Conservation (phyloP, 257 asterid species). For the Fraxinus anomala region DNA sequence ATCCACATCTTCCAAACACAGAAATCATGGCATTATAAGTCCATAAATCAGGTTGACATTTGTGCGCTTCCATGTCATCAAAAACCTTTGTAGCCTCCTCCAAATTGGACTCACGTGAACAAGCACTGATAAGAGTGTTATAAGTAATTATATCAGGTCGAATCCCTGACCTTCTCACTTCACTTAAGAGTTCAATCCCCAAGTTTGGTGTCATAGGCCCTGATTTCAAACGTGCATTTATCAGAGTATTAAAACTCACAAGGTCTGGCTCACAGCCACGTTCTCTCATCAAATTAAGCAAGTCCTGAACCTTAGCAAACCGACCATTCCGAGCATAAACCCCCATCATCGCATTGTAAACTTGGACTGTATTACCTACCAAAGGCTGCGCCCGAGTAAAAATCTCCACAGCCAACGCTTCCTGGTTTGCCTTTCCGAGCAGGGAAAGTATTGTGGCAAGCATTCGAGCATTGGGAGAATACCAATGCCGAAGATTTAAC, state of each 20-base stretch:
- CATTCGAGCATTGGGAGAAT: conserved; percentile 85
- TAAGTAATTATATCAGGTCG: conserved; percentile 89
- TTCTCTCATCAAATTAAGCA: conserved; percentile 79
- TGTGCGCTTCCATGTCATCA: conserved; percentile 65
- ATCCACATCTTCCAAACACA: conserved; percentile 84
- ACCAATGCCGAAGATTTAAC: conserved; percentile 86
- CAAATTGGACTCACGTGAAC: conserved; percentile 81
- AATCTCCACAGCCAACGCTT: conserved; percentile 79
- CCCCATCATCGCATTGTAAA: conserved; percentile 96
- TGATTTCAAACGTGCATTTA: conserved; percentile 81
- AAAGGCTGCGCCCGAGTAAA: conserved; percentile 63
- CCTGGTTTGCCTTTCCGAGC: conserved; percentile 93
- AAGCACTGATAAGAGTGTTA: conserved; percentile 88
- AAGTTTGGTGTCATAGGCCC: conserved; percentile 66
- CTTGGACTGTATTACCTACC: conserved; percentile 73
- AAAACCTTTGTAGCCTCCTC: conserved; percentile 82
- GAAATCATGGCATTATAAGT: conserved; percentile 96
- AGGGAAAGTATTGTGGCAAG: conserved; percentile 78
- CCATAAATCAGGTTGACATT: conserved; percentile 97
- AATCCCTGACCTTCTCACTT: conserved; percentile 79
- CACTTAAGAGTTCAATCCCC: conserved; percentile 65
- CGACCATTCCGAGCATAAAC: conserved; percentile 86
- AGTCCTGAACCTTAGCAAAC: conserved; percentile 66
- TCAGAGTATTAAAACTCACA: conserved; percentile 88
- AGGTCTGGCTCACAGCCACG: conserved; percentile 90